Conservation (phyloP, 768 basidiomycete species). For the Kwoniella heveanensis region DNA sequence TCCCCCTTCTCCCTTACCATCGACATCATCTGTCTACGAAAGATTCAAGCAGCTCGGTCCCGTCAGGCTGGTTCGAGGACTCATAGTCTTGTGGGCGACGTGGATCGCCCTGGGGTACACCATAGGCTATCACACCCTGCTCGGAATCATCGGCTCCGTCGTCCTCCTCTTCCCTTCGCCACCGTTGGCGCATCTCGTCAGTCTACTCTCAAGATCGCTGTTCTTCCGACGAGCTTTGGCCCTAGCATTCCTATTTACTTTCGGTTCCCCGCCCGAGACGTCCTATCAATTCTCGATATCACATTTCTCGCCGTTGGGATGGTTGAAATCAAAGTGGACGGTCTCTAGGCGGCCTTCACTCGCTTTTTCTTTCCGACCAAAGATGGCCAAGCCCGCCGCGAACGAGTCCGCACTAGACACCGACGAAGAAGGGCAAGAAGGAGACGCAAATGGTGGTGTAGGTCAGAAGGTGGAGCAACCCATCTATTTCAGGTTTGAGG, state of each 20-base stretch:
- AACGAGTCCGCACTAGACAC: slow-evolving; percentile 40
- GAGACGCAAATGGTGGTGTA: slow-evolving; percentile 5
- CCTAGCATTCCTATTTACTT: slow-evolving; percentile 68
- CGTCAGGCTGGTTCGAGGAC: slow-evolving; percentile 30
- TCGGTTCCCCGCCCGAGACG: slow-evolving; percentile 65
- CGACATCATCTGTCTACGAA: slow-evolving; percentile 57
- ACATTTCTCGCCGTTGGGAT: slow-evolving; percentile 69
- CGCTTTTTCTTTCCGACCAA: slow-evolving; percentile 60
- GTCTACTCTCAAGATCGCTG: slow-evolving; percentile 56
- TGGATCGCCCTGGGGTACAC: slow-evolving; percentile 44
- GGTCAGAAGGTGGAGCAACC: slow-evolving; percentile 34
- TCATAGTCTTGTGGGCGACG: slow-evolving; percentile 41
- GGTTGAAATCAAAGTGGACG: slow-evolving; percentile 67
- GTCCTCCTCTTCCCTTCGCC: slow-evolving; percentile 50
- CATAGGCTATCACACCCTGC: slow-evolving; percentile 32
- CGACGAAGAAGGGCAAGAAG: slow-evolving; percentile 13
- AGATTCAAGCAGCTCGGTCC: slow-evolving; percentile 42
- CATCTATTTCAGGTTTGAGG: slow-evolving; percentile 73
- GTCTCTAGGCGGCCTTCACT: slow-evolving; percentile 61
- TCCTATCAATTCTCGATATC: slow-evolving; percentile 59
- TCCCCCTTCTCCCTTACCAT: slow-evolving; percentile 57
- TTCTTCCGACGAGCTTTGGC: slow-evolving; percentile 65
- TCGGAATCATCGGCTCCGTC: slow-evolving; percentile 38
- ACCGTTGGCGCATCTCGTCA: slow-evolving; percentile 41
- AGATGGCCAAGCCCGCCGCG: slow-evolving; percentile 54